Evolutionary conservation across 768 basidiomycete species (phyloP), one percentile per base, ranked within the genome.

Genomic region (Myochromella boudieri): DNA sequence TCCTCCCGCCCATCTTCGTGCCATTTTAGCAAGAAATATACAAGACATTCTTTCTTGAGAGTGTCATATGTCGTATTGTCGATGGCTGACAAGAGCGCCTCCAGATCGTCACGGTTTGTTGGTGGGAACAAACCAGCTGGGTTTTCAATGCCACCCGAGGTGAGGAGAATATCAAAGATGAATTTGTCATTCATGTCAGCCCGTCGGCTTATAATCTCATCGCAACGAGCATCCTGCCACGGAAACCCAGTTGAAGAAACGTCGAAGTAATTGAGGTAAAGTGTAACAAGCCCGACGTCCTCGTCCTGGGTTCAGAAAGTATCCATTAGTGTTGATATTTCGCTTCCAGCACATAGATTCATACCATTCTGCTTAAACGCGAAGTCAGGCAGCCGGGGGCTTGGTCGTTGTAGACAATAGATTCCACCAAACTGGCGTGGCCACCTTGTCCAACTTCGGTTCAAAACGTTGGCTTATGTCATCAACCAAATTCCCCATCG

Each of bases 1-100:
- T 72, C 59, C 73, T 86, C 69, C 60, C 74, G 66, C 4, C 78
- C 76, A 60, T 90, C 86, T 56, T 77, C 71, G 49, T 85, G 80
- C 85, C 84, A 90, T 60, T 87, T 90, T 48, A 93, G 72, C 51
- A 93, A 67, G 59, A 83, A 91, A 66, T 90, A 93, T 1, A 90
- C 68, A 34, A 93, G 68, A 52, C 86, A 89, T 50, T 91, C 84
- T 63, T 82, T 83, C 75, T 92, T 92, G 44, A 92, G 73, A 25
- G 68, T 60, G 63, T 93, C 91, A 52, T 88, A 93, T 3, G 66
- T 60, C 1, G 81, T 86, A 21, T 66, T 53, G 33, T 77, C 72
- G 51, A 92, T 86, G 14, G 78, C 78, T 18, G 75, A 69, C 39
- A 92, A 66, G 3, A 92, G 71, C 9, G 67, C 69, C 37, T 71